Evolutionary conservation across 2,329 filamentous ascomycete genomes (phyloP), one percentile per base, ranked within the genome.

Genomic region (Trichothecium roseum): DNA sequence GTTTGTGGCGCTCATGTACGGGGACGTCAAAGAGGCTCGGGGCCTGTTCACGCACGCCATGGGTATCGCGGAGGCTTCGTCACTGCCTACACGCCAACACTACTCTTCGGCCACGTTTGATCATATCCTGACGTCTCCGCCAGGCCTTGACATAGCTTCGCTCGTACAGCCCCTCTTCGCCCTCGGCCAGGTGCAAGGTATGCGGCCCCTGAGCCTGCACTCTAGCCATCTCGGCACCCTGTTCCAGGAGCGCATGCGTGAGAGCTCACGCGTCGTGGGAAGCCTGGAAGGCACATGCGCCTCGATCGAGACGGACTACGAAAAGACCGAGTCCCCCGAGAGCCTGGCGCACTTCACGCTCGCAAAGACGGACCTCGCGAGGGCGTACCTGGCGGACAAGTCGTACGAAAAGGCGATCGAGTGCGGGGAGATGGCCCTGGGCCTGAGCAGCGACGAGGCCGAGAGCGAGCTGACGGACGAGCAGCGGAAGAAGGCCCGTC

Each of bases 11-110:
- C 67, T 88, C 13, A 63, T 89, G 18, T 72, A 75, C 34, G 87
- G 84, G 2, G 81, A 94, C 42, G 47, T 63, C 0, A 77, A 74
- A 41, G 87, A 95, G 58, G 88, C 89, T 1, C 72, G 85, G 16
- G 78, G 79, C 9, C 72, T 96, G 8, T 94, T 95, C 52, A 88
- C 84, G 2, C 91, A 98, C 53, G 89, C 91, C 1, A 91, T 94
- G 63, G 88, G 94, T 43, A 89, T 98, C 33, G 79, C 86, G 0
- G 84, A 86, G 41, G 81, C 85, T 0, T 82, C 83, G 0, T 79
- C 81, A 0, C 55, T 79, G 3, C 65, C 86, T 4, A 77, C 81
- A 0, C 84, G 87, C 52, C 74, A 80, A 20, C 84, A 89, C 53
- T 96, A 88, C 52, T 72, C 85, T 0, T 64, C 81, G 0, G 83